Evolutionary conservation across 1,284 basidiomycete genomes (phyloP).

Genomic region (Sporisorium exsertum): DNA sequence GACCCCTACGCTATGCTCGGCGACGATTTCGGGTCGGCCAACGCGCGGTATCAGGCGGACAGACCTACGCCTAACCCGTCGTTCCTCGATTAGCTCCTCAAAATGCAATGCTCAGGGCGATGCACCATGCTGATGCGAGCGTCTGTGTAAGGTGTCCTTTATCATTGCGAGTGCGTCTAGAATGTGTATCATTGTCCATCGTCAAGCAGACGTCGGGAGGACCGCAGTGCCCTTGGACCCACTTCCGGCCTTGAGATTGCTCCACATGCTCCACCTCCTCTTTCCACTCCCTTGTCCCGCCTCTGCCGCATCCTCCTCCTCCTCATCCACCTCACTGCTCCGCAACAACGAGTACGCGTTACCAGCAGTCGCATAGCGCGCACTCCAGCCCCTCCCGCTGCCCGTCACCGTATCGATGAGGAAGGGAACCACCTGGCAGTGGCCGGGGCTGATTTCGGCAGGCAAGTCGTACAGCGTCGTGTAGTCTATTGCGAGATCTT

Average conservation of each 20-base stretch:
- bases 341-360: constrained; percentile 19
- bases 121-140: constrained; percentile 3
- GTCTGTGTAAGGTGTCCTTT: not conserved
- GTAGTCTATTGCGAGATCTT: constrained; percentile 89
- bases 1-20: constrained; percentile 54
- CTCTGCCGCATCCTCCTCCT: constrained; percentile 9
- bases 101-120: not conserved
- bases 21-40: constrained; percentile 33
- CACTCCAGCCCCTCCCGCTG: constrained; percentile 1
- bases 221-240: not conserved
- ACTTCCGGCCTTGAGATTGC: constrained; percentile 7
- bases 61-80: constrained; percentile 22
- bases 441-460: constrained; percentile 24
- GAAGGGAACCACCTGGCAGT: constrained; percentile 32
- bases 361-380: constrained; percentile 3
- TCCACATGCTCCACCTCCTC: constrained; percentile 37
- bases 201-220: constrained; percentile 16
- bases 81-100: constrained; percentile 8
- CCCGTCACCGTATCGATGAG: constrained; percentile 27
- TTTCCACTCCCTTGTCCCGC: not conserved
- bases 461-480: constrained; percentile 85
- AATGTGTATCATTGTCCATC: not conserved
- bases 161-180: not conserved
- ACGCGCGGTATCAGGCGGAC: constrained; percentile 21
- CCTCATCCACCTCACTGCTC: constrained; percentile 9